Conservation (phyloP, 2,329 filamentous ascomycete species). For the Aspergillus brasiliensis region DNA sequence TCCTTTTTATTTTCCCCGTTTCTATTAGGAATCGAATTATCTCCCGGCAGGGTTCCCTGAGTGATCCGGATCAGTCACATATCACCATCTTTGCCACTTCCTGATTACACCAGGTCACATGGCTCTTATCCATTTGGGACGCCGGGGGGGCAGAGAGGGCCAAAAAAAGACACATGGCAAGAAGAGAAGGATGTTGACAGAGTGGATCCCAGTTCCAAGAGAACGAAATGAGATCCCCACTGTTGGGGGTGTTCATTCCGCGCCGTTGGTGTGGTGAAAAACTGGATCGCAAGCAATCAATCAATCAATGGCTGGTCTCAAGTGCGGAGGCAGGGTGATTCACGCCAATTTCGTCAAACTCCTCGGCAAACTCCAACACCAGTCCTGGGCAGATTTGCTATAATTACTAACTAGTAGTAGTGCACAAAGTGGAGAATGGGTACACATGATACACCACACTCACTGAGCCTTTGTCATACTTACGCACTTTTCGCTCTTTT, state of each 20-base stretch:
- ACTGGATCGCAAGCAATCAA: neutral
- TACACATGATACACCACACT: neutral
- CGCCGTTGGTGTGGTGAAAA: slow-evolving; percentile 19
- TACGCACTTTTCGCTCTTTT: neutral
- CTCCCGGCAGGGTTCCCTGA: neutral
- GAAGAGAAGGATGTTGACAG: slow-evolving; percentile 8
- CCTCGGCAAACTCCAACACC: neutral
- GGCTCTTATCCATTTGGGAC: neutral
- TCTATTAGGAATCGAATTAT: neutral
- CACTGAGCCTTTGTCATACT: neutral
- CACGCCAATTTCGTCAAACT: neutral
- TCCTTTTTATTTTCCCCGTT: neutral
- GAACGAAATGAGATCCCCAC: slow-evolving; percentile 27
- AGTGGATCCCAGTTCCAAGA: slow-evolving; percentile 16
- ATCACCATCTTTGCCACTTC: neutral
- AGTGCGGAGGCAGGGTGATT: slow-evolving; percentile 8
- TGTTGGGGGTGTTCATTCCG: slow-evolving; percentile 23
- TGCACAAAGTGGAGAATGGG: neutral
- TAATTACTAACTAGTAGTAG: neutral
- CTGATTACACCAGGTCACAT: slow-evolving; percentile 1
- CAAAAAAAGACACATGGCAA: slow-evolving; percentile 22
- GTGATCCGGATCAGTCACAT: neutral
- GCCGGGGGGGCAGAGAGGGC: neutral
- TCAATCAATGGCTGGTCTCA: neutral
- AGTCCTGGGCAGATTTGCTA: too few relatives aligned